phyloP scores from a whole-genome alignment of 495 filamentous ascomycete genomes.

The Neurospora pannonica region DNA sequence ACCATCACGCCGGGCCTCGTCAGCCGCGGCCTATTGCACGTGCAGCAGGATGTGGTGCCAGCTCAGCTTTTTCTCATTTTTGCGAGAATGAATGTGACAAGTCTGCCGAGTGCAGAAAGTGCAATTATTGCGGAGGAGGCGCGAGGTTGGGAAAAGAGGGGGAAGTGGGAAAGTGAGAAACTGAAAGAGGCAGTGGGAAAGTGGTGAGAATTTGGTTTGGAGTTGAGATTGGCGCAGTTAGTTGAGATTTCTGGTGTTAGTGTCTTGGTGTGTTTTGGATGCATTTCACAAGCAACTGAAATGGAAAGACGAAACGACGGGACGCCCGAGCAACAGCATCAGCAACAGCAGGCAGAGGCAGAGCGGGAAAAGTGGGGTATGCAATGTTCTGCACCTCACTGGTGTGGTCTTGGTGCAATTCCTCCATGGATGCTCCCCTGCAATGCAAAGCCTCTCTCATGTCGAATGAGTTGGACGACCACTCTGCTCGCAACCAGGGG shows the following conservation, averaged over 20 bases:
- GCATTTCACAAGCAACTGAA: background rate
- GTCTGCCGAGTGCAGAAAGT: slow-evolving; percentile 3
- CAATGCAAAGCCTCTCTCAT: background rate
- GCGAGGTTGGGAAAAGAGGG: slow-evolving; percentile 1
- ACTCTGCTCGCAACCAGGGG: background rate
- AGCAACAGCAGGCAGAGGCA: background rate
- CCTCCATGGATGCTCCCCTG: background rate
- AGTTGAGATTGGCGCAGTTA: background rate
- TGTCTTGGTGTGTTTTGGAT: background rate
- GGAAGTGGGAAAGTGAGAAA: slow-evolving; percentile 6
- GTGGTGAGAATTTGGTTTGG: background rate
- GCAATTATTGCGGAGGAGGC: background rate
- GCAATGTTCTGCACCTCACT: background rate
- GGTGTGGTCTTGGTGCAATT: background rate
- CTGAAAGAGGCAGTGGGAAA: slow-evolving; percentile 1
- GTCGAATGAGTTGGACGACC: background rate
- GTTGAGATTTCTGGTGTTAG: background rate
- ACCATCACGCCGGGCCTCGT: background rate
- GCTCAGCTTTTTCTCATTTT: slow-evolving; percentile 15
- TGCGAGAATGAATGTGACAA: slow-evolving; percentile 20
- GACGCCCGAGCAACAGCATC: background rate
- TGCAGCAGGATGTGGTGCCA: slow-evolving; percentile 19
- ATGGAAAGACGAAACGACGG: background rate
- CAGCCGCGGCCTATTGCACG: slow-evolving; percentile 18
- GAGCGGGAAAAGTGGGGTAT: slow-evolving; percentile 11